A percentile compares a stretch with the other conserved stretches of the same genome.
phyloP scores from a whole-genome alignment of 2,329 filamentous ascomycete species.

The Cordyceps pruinosa region DNA sequence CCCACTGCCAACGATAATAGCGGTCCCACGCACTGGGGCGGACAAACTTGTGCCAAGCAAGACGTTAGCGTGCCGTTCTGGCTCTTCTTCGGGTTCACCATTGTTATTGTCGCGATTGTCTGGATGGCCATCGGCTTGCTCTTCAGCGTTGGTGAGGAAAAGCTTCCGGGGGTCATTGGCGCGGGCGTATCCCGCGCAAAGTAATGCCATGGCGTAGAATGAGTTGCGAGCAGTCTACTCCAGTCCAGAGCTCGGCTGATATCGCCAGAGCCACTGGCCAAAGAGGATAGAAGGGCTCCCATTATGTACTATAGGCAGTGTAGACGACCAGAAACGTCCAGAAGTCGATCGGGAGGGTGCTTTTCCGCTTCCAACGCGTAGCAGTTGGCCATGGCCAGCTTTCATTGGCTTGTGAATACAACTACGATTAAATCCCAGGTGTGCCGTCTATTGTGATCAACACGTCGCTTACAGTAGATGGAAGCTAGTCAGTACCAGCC shows the following conservation, averaged over 20 bases:
- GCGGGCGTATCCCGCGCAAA: conserved; percentile 78
- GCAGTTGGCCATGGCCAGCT: background rate
- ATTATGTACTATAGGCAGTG: conserved; percentile 6
- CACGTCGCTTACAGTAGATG: background rate
- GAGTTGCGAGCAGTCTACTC: background rate
- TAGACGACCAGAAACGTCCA: background rate
- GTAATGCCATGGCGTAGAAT: conserved; percentile 21
- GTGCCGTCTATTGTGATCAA: background rate
- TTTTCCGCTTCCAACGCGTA: background rate
- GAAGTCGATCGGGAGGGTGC: background rate
- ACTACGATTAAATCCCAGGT: background rate
- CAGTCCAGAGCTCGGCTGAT: background rate
- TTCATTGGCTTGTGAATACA: conserved; percentile 4
- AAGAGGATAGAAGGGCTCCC: background rate
- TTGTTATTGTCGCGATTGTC: conserved; percentile 62
- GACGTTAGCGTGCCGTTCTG: conserved; percentile 87
- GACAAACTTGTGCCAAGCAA: conserved; percentile 80
- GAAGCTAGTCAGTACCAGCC: too few species aligned
- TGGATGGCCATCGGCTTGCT: conserved; percentile 69
- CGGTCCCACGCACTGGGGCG: conserved; percentile 72
- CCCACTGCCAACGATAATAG: conserved; percentile 48
- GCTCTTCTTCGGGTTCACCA: conserved; percentile 68
- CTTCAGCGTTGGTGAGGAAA: conserved; percentile 76
- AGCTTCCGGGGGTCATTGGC: conserved; percentile 90
- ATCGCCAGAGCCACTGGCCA: background rate